A percentile compares a stretch with the other conserved stretches of the same genome.
These are phyloP conservation scores for Colletotrichum godetiae DNA, from an alignment of 2,329 filamentous ascomycete species.

Conservation along the genomic window DNA sequence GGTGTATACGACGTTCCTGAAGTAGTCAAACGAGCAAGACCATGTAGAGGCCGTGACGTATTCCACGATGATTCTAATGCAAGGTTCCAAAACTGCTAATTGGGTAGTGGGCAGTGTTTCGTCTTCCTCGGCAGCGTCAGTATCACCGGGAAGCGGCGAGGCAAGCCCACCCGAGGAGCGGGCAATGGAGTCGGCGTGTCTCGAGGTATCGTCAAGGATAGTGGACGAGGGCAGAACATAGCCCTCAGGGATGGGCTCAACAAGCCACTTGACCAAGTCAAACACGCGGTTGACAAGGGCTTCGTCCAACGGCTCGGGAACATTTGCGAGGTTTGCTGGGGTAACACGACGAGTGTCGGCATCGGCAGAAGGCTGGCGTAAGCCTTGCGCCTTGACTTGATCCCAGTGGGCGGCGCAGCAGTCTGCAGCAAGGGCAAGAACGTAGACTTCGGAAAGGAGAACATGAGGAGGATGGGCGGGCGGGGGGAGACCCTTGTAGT, in stretches of 20 bases:
- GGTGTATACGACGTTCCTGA: slow-evolving; percentile 63
- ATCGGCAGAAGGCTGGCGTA: slow-evolving; percentile 18
- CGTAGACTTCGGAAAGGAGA: slow-evolving; percentile 72
- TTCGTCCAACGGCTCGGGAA: slow-evolving; percentile 58
- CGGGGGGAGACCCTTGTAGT: slow-evolving; percentile 59
- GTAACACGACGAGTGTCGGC: slow-evolving; percentile 36
- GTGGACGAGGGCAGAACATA: slow-evolving; percentile 67
- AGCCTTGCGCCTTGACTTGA: slow-evolving; percentile 46
- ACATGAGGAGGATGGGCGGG: slow-evolving; percentile 67
- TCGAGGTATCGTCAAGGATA: slow-evolving; percentile 64
- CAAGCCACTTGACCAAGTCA: slow-evolving; percentile 66
- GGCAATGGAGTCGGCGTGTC: slow-evolving; percentile 39
- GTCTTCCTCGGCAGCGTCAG: slow-evolving; percentile 49
- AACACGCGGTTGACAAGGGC: slow-evolving; percentile 65
- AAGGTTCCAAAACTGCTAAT: slow-evolving; percentile 61
- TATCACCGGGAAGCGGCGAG: slow-evolving; percentile 42
- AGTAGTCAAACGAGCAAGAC: slow-evolving; percentile 68
- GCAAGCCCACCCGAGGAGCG: slow-evolving; percentile 12
- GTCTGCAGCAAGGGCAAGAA: slow-evolving; percentile 72
- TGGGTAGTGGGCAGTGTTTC: slow-evolving; percentile 44
- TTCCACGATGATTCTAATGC: slow-evolving; percentile 68
- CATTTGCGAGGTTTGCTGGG: slow-evolving; percentile 31
- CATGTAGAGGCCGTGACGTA: slow-evolving; percentile 75
- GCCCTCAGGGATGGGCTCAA: slow-evolving; percentile 68
- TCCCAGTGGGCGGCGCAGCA: slow-evolving; percentile 73